A percentile compares a stretch with the other conserved stretches of the same genome.
These are phyloP conservation scores for Chaetomium strumarium DNA, from an alignment of 2,329 filamentous ascomycete species.

Conservation along the genomic window DNA sequence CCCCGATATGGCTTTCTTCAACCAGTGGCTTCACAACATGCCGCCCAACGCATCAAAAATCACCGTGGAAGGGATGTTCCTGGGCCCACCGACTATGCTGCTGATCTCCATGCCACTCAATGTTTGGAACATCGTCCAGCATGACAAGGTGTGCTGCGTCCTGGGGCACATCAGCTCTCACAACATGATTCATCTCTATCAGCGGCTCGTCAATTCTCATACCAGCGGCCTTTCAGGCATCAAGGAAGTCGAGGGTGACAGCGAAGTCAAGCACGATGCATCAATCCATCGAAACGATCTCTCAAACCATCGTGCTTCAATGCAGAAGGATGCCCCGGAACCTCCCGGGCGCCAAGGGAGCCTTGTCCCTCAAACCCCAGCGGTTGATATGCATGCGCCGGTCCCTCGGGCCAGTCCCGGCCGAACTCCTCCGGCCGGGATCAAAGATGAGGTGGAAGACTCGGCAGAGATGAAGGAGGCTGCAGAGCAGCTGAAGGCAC, in stretches of 20 bases:
- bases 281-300: slow-evolving; percentile 19
- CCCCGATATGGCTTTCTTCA: slow-evolving; percentile 60
- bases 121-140: slow-evolving; percentile 59
- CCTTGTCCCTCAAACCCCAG: slow-evolving; percentile 1
- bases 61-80: slow-evolving; percentile 61
- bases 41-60: slow-evolving; percentile 53
- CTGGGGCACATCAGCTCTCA: slow-evolving; percentile 60
- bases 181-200: slow-evolving; percentile 61
- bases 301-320: slow-evolving; percentile 17
- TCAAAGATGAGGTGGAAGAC: slow-evolving; percentile 50
- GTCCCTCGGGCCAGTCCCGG: slow-evolving; percentile 17
- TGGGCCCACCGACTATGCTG: slow-evolving; percentile 60
- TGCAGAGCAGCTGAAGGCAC: slow-evolving; percentile 59
- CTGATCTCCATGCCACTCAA: slow-evolving; percentile 60
- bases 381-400: slow-evolving; percentile 8
- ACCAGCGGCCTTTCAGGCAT: slow-evolving; percentile 38
- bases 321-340: slow-evolving; percentile 22
- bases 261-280: slow-evolving; percentile 39
- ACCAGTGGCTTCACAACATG: slow-evolving; percentile 58
- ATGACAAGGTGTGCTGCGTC: slow-evolving; percentile 62
- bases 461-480: slow-evolving; percentile 66
- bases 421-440: slow-evolving; percentile 31
- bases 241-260: slow-evolving; percentile 52
- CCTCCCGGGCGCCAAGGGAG: slow-evolving; percentile 21
- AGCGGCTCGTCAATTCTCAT: slow-evolving; percentile 47